phyloP scores from a whole-genome alignment of 108 stramenopile genomes.

The Cyclostephanos invisitatus region DNA sequence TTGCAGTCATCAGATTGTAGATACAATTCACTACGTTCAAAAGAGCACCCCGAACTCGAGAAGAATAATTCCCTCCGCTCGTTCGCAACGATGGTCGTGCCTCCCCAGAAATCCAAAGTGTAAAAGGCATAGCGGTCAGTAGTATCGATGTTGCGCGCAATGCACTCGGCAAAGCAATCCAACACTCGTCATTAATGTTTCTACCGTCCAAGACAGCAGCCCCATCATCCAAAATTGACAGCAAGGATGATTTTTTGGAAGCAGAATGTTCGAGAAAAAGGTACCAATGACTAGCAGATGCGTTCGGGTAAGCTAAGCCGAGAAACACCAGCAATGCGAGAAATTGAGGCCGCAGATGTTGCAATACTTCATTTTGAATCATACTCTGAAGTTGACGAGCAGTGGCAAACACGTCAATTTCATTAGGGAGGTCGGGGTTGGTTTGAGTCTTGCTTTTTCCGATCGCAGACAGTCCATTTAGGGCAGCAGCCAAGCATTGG shows the following conservation, averaged over 20 bases:
- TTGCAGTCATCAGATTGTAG: conserved; percentile 21
- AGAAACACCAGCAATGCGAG: conserved; percentile 30
- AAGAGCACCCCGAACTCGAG: conserved; percentile 39
- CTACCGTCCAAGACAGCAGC: conserved; percentile 8
- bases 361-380: conserved; percentile 22
- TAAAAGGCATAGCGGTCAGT: conserved; percentile 40
- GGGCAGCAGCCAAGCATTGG: conserved; percentile 27
- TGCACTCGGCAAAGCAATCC: conserved; percentile 25
- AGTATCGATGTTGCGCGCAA: conserved; percentile 24
- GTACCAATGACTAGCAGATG: conserved; percentile 47
- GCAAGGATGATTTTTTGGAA: conserved; percentile 9
- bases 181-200: conserved; percentile 11
- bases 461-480: conserved; percentile 33
- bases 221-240: conserved; percentile 34
- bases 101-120: conserved; percentile 43
- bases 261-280: conserved; percentile 47
- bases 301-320: conserved; percentile 32
- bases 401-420: conserved; percentile 33
- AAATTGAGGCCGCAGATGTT: conserved; percentile 10
- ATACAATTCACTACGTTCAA: conserved; percentile 16
- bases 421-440: conserved; percentile 5
- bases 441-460: conserved; percentile 24
- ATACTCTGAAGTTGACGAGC: conserved; percentile 34
- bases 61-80: conserved; percentile 39
- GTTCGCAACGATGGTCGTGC: conserved; percentile 18